phyloP scores from a whole-genome alignment of 2,329 filamentous ascomycete genomes.

The Phialemoniopsis sp. region DNA sequence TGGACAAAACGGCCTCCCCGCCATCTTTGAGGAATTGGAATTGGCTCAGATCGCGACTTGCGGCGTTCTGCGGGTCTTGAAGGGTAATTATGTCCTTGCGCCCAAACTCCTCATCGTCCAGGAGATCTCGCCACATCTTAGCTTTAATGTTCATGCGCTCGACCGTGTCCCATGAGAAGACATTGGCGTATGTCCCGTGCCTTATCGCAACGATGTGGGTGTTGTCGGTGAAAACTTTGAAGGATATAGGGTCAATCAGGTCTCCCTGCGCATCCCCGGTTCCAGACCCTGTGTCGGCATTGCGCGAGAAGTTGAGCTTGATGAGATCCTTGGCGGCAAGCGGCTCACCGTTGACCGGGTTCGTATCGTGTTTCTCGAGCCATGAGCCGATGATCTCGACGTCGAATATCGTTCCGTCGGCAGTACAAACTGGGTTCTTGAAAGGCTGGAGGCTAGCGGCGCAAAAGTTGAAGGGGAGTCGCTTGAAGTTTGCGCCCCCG shows the following conservation, averaged over 20 bases:
- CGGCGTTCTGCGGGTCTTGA: conserved; percentile 90
- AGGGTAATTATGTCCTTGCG: conserved; percentile 93
- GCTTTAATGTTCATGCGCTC: conserved; percentile 94
- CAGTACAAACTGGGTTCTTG: conserved; percentile 87
- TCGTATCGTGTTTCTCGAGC: conserved; percentile 91
- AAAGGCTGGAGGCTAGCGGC: conserved; percentile 94
- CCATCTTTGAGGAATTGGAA: conserved; percentile 91
- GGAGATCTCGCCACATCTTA: conserved; percentile 90
- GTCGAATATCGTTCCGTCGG: conserved; percentile 86
- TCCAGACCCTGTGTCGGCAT: conserved; percentile 62
- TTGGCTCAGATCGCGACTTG: conserved; percentile 74
- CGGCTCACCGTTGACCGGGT: conserved; percentile 79
- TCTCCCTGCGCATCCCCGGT: conserved; percentile 61
- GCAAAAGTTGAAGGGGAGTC: conserved; percentile 97
- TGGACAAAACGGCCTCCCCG: conserved; percentile 56
- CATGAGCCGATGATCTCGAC: conserved; percentile 90
- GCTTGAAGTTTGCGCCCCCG: conserved; percentile 58
- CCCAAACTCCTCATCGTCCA: conserved; percentile 82
- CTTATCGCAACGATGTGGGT: conserved; percentile 90
- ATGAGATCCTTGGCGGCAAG: conserved; percentile 81
- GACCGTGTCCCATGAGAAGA: conserved; percentile 94
- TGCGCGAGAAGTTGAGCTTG: conserved; percentile 87
- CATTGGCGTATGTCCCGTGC: conserved; percentile 80
- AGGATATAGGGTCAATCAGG: conserved; percentile 93
- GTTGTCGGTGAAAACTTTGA: conserved; percentile 96